Percentiles rank a stretch among this genome's conserved stretches.
These are phyloP conservation scores for Claviceps capensis DNA, from an alignment of 2,329 filamentous ascomycete genomes.

Conservation along the genomic window DNA sequence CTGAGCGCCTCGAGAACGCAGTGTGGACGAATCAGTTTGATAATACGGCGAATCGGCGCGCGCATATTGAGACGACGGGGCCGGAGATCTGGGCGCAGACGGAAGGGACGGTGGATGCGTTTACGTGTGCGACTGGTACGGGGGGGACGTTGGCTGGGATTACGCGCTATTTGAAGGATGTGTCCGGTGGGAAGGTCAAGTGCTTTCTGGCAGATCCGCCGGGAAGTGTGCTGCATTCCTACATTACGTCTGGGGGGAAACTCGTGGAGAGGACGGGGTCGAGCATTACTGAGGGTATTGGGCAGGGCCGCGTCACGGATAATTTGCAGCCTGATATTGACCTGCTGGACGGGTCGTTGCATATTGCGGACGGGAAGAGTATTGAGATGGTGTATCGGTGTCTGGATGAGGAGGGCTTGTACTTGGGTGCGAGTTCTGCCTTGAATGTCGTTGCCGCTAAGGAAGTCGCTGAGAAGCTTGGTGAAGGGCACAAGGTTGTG, in stretches of 20 bases:
- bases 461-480: constrained; percentile 82
- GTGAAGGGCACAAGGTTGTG: constrained; percentile 79
- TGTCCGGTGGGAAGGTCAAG: constrained; percentile 65
- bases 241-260: constrained; percentile 74
- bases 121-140: constrained; percentile 90
- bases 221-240: constrained; percentile 83
- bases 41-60: constrained; percentile 83
- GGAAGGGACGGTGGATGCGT: constrained; percentile 71
- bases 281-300: constrained; percentile 95
- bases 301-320: constrained; percentile 91
- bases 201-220: constrained; percentile 87
- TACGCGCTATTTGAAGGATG: constrained; percentile 79
- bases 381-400: constrained; percentile 97
- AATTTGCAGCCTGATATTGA: constrained; percentile 78
- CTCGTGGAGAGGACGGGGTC: constrained; percentile 69
- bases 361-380: constrained; percentile 83
- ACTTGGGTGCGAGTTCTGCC: constrained; percentile 84
- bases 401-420: constrained; percentile 88
- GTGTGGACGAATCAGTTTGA: constrained; percentile 99
- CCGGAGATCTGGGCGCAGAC: constrained; percentile 97
- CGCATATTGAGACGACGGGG: constrained; percentile 92
- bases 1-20: constrained; percentile 72
- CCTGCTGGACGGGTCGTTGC: constrained; percentile 70
- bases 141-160: constrained; percentile 81
- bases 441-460: constrained; percentile 93